Evolutionary conservation across 169 alveolate species (phyloP).

Genomic region (Plasmodium adleri): DNA sequence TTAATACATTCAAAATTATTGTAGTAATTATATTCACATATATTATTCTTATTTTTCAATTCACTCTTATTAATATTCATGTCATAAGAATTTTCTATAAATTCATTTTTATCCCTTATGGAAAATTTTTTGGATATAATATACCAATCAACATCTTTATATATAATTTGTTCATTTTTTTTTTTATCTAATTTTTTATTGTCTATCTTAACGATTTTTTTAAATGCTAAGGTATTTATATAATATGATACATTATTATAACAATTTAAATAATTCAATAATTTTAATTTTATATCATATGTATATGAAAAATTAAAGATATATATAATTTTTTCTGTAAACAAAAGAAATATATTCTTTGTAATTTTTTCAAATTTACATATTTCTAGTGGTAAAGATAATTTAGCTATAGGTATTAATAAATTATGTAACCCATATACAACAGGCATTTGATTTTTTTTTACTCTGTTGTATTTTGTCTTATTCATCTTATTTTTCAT

Average conservation of each 20-base stretch:
- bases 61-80: too few species aligned
- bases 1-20: constrained; percentile 15
- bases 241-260: not conserved
- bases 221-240: constrained; percentile 13
- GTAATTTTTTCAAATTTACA: constrained; percentile 11
- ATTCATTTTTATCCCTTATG: too few species aligned
- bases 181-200: not conserved
- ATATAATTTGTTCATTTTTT: not conserved
- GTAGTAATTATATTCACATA: not conserved
- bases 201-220: constrained; percentile 12
- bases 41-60: too few species aligned
- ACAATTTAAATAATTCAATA: constrained; percentile 21
- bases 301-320: constrained; percentile 39
- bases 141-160: constrained; percentile 5
- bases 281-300: constrained; percentile 16
- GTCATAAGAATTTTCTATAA: too few species aligned
- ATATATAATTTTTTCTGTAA: constrained; percentile 41
- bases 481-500: not conserved
- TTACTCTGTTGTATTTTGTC: not conserved
- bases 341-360: constrained; percentile 19
- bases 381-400: constrained; percentile 25
- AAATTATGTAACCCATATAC: not conserved
- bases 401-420: constrained; percentile 51
- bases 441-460: not conserved
- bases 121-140: too few species aligned